Base-by-base conservation (phyloP, 1,139 yeast genomes). In the Groenewaldozyma sp. region DNA sequence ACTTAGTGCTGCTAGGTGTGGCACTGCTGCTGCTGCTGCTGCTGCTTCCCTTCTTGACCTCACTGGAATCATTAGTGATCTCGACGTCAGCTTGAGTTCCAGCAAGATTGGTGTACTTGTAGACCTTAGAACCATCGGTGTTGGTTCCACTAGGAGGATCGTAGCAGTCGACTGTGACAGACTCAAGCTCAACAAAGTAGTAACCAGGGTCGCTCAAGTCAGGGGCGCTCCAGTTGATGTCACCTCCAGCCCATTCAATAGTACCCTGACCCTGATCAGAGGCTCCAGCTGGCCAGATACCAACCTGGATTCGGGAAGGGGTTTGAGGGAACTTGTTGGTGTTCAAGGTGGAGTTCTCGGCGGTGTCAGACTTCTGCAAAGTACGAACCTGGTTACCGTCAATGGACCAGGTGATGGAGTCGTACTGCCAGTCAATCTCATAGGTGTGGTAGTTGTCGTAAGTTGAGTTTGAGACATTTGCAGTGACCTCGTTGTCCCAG, bases 251-350 rank as follows among this genome's bases (percentile, higher is more conserved):
- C 97, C 97, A 88, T 50, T 74, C 81, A 49, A 79, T 70, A 24
- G 96, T 88, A 60, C 97, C 97, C 37, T 67, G 61, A 31, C 77
- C 78, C 56, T 74, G 75, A 39, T 68, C 52, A 18, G 76, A 63
- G 47, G 68, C 74, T 46, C 96, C 96, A 62, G 83, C 96, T 9
- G 97, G 95, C 97, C 97, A 88, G 47, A 88, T 60, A 9, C 95
- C 86, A 41, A 84, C 65, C 64, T 88, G 94, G 44, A 88, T 64
- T 56, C 94, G 75, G 40, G 91, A 70, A 3, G 97, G 97, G 6
- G 97, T 86, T 64, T 84, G 93, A 17, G 97, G 97, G 66, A 58
- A 88, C 45, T 64, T 62, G 65, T 76, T 83, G 18, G 56, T 53
- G 6, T 74, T 65, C 7, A 73, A 46, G 19, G 95, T 81, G 4